Base-by-base conservation (phyloP, 2,329 filamentous ascomycete genomes). In the Xylaria sp. region DNA sequence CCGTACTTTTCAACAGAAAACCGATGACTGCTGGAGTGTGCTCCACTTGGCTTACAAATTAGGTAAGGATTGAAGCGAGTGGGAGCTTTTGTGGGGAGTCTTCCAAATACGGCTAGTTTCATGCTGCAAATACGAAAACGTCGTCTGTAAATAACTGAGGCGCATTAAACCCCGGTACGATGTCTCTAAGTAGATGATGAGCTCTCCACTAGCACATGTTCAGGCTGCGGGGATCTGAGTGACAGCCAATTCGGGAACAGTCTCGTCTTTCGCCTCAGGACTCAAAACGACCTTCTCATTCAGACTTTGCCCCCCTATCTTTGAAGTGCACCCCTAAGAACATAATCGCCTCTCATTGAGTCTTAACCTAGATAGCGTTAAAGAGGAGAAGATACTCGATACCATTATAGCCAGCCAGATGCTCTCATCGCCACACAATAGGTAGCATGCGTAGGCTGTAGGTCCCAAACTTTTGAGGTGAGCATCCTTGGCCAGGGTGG, bases 181-280 rank as follows among this genome's bases (percentile, higher is more conserved):
- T 36, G 24, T 4, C 27, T 42, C 34, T 27, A 21, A 56, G 14
- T 17, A 34, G 24, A 53, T 54, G 42, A 53, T 32, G 47, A 55
- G 64, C 54, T 55, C 14, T 21, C 36, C 11, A 54, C 19, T 17
- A 47, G 7, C 27, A 19, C 36, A 34, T n/a, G 3, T 2, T 2
- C 24, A 27, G 55, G 55, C 62, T 50, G 51, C 50, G 50, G 60
- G 60, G 64, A 68, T 64, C 9, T 32, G 6, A 59, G 21, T 19
- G 11, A 34, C 30, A 45, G 27, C 60, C 60, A 60, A 51, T 68
- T 48, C 24, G 50, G 60, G 34, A 32, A n/a, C 54, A 63, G 17
- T 36, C 42, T 39, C 3, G 14, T 42, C 8, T 45, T 34, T 30
- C 24, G 14, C 50, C 55, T 42, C 42, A 14, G 30, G 36, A 30